Base-by-base conservation (phyloP, 2,329 filamentous ascomycete species). In the Macrophomina phaseolina region DNA sequence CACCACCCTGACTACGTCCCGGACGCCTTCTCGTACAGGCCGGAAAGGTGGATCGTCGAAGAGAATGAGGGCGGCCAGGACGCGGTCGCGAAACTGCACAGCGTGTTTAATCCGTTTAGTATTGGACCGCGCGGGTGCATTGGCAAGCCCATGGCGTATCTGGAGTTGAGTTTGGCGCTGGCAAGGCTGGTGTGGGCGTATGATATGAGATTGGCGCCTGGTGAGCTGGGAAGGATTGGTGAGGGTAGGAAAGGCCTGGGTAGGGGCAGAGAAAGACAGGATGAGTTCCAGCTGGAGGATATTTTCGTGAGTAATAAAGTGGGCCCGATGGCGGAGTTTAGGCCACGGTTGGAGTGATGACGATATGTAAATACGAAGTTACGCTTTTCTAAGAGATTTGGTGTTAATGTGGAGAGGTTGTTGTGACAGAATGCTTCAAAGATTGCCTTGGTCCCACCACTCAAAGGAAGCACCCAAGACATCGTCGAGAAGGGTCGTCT, bases 51-150 rank as follows among this genome's bases (percentile, higher is more conserved):
- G 64, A 8, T 61, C 14, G 45, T 28, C 2, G 46, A 2, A 4
- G 64, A 45, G 55, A 45, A 42, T 0, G 9, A 5, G 32, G 55
- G n/a, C 9, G 53, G 34, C 16, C 46, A 60, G 30, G 23, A 18
- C 28, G 55, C n/a, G 1, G 64, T 61, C 11, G 36, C 23, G 7
- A 23, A 32, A 23, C 18, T 61, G 45, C 53, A 46, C 8, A 46
- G n/a, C 16, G 64, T 66, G 4, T 94, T 91, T 78, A 92, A 89
- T 69, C 90, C 92, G 1, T 93, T 93, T 72, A 89, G 86, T 53
- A 81, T 92, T 67, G 90, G 90, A 0, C 87, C 90, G 0, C 80
- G 90, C 11, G 89, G 89, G 1, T 93, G 90, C 73, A 91, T 92
- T 66, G 90, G 90, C 0, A 92, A 91, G 81, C 85, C 85, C 0